Percentiles rank a stretch among this genome's conserved stretches.
phyloP scores from a whole-genome alignment of 2,329 filamentous ascomycete species.

The Bisporella sp. region DNA sequence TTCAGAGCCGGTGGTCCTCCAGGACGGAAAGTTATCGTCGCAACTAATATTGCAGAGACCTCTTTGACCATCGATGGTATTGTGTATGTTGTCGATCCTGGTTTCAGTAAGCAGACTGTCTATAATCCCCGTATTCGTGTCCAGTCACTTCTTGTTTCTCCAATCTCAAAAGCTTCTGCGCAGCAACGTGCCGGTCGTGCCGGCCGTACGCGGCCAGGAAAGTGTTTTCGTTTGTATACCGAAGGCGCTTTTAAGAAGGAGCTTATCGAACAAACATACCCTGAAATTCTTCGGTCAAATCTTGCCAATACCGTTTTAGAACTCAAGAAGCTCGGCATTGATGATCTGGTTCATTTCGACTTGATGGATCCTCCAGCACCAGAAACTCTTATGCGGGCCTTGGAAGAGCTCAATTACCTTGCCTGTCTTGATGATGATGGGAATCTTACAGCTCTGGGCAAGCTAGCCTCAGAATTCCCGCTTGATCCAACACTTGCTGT shows the following conservation, averaged over 20 bases:
- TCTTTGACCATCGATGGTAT: constrained; percentile 97
- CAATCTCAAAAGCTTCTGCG: constrained; percentile 95
- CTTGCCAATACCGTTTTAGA: constrained; percentile 91
- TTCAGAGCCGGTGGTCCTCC: constrained; percentile 69
- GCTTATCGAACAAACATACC: constrained; percentile 93
- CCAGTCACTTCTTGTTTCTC: constrained; percentile 93
- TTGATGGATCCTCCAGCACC: constrained; percentile 97
- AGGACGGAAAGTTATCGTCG: constrained; percentile 89
- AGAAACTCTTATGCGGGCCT: constrained; percentile 94
- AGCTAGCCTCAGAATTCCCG: constrained; percentile 88
- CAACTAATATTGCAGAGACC: constrained; percentile 97
- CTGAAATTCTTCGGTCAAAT: constrained; percentile 92
- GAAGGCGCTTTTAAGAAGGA: constrained; percentile 96
- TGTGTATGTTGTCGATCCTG: constrained; percentile 97
- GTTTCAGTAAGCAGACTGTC: constrained; percentile 98
- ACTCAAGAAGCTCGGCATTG: constrained; percentile 91
- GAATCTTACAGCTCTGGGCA: constrained; percentile 78
- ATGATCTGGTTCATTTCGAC: constrained; percentile 96
- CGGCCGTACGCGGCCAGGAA: constrained; percentile 95
- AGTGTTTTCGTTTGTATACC: constrained; percentile 96
- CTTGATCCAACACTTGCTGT: constrained; percentile 91
- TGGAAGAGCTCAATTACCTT: constrained; percentile 96
- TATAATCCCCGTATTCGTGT: constrained; percentile 97
- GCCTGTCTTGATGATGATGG: constrained; percentile 96
- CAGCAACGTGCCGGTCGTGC: constrained; percentile 98